Evolutionary conservation across 805 yeast species (phyloP), one percentile per base, ranked within the genome.

Genomic region (Starmerella powellii): DNA sequence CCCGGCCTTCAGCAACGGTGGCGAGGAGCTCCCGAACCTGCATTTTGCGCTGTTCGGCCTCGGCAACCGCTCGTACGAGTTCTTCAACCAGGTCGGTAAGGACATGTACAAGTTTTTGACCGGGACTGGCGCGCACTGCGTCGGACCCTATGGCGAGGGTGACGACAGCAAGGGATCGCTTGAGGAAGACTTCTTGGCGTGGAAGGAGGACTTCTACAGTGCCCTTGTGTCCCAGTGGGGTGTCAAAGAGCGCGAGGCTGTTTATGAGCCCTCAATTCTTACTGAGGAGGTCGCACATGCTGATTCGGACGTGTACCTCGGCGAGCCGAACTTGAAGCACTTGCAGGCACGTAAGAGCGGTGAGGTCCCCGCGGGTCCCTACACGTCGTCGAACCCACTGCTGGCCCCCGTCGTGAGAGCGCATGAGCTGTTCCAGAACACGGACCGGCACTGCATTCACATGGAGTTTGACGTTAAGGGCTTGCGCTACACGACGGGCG

Each of bases 121-220:
- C 42, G 69, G 65, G 21, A 78, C 83, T 30, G 87, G 88, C 41
- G 95, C 91, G 23, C 67, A 70, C 33, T 61, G 77, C 37, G 63
- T 91, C 42, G 94, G 91, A 37, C 67, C 67, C n/a, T 71, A 74
- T 46, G 97, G 97, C 36, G 74, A 76, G 61, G 98, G 95, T 61
- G 98, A 88, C 59, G 98, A 88, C 59, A 97, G 95, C 56, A 72
- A 73, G 48, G 97, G 94, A 40, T 75, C 95, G 41, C 76, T 88
- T 71, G 97, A 88, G 62, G 98, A 88, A 63, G 97, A 91, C 63
- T 88, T 75, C 62, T 64, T 91, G 57, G 67, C 86, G 35, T 88
- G 98, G 98, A 91, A 87, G 63, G 96, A 87, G 49, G 61, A 65
- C 12, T 67, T 80, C 45, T 73, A 85, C 53, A 82, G 76, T 13